Base-by-base conservation (phyloP, 306 rosid genomes). In the Datisca glomerata region DNA sequence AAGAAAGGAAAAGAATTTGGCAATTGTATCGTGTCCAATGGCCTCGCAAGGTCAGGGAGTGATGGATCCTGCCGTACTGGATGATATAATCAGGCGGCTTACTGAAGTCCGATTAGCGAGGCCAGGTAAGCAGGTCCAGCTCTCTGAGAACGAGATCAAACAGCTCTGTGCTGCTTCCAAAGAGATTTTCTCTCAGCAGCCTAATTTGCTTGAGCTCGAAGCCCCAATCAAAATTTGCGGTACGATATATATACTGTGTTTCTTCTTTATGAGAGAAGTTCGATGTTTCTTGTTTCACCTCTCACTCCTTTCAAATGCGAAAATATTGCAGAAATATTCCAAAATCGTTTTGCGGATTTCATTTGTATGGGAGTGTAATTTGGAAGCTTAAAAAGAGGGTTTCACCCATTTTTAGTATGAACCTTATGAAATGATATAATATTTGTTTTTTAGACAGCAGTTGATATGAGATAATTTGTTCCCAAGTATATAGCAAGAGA, bases 201-300 rank as follows among this genome's bases (percentile, higher is more conserved):
- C 94, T 22, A 82, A 76, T 72, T 74, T 87, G 67, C 94, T 87
- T 24, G 96, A 87, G 76, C 96, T 87, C 10, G 93, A 79, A 60
- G 94, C 94, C 55, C 94, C 94, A 38, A 79, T 87, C 67, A 82
- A 87, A 79, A 82, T 87, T 65, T 87, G 96, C 36, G 96, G 96
- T 87, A 56, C 39, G 34, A 18, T 12, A 1, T 12, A 20, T 49
- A 19, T 27, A 9, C 20, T 24, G 18, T 13, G 10, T 29, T 10
- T 25, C 6, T n/a, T 24, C 12, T 18, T 7, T 47, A 3, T 44
- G 51, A 8, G 13, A 33, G 6, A 10, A n/a, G 12, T 21, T 3
- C 8, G 12, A 10, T 8, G 1, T 24, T 20, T 22, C 40, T 31
- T 4, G 13, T 41, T 43, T 5, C 10, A 6, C 8, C 14, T 34